Percentiles rank a stretch among this genome's conserved stretches.
Evolutionary conservation across 495 filamentous ascomycete genomes (phyloP).

Genomic region (Neurospora sp.): DNA sequence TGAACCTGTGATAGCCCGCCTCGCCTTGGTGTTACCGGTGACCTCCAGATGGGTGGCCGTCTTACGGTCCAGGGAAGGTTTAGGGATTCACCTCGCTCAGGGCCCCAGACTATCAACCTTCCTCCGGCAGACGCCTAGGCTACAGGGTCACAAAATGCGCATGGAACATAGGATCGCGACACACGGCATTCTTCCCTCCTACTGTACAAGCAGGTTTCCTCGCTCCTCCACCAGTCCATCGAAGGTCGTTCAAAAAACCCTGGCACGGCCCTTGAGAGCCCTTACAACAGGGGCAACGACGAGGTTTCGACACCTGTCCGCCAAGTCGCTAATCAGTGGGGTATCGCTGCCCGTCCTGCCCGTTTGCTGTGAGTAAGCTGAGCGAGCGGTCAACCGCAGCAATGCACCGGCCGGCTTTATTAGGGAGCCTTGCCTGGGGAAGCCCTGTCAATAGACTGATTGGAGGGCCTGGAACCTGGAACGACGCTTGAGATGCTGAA

Average conservation of each 20-base stretch:
- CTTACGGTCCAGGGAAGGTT: not conserved
- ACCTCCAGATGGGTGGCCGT: not conserved
- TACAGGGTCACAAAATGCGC: not conserved
- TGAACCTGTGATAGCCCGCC: not conserved
- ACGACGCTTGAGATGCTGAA: not conserved
- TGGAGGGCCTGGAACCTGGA: not conserved
- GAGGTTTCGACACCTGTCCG: not conserved
- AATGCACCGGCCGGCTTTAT: not conserved
- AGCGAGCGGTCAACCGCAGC: not conserved
- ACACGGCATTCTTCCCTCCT: not conserved
- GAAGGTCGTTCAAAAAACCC: not conserved
- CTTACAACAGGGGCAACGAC: not conserved
- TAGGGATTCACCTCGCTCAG: not conserved
- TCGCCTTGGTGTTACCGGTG: not conserved
- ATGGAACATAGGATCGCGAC: not conserved
- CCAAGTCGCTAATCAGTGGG: slow-evolving; percentile 9
- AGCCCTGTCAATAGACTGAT: not conserved
- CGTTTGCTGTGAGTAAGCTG: not conserved
- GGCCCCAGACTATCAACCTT: not conserved
- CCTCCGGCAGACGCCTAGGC: not conserved
- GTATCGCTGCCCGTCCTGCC: not conserved
- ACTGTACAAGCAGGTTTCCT: not conserved
- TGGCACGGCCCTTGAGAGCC: not conserved
- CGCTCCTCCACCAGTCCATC: not conserved
- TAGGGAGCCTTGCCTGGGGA: not conserved